A percentile compares a stretch with the other conserved stretches of the same genome.
Conservation (phyloP, 495 filamentous ascomycete species). For the Aspergillus nanangensis region DNA sequence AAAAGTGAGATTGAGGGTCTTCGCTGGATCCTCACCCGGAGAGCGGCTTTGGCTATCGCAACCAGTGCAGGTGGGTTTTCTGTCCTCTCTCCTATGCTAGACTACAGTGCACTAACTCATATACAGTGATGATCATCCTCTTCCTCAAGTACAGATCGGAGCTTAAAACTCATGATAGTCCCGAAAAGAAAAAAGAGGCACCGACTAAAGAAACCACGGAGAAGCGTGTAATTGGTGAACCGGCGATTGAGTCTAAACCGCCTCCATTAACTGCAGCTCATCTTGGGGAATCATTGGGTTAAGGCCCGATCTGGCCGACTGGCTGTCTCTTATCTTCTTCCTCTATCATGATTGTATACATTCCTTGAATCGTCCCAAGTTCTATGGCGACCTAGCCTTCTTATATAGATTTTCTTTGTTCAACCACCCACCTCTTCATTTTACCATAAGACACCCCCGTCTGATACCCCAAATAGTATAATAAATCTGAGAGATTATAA, state of each 20-base stretch:
- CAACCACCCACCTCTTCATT: no score
- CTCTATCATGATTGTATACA: background rate
- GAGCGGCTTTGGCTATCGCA: slow-evolving; percentile 76
- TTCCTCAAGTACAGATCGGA: slow-evolving; percentile 44
- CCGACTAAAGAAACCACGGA: slow-evolving; percentile 27
- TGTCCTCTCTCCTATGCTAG: background rate
- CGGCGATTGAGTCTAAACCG: slow-evolving; percentile 9
- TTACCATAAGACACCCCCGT: no score
- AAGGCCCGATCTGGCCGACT: slow-evolving; percentile 1
- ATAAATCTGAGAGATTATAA: no score
- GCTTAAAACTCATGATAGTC: slow-evolving; percentile 22
- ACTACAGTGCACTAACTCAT: slow-evolving; percentile 16
- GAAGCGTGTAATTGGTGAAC: slow-evolving; percentile 17
- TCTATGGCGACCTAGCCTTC: no score
- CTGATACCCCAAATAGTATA: no score
- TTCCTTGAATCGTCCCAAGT: no score
- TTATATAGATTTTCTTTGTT: no score
- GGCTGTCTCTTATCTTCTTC: background rate
- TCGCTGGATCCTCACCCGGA: slow-evolving; percentile 82
- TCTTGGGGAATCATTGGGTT: slow-evolving; percentile 38
- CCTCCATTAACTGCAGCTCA: slow-evolving; percentile 19
- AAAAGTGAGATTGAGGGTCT: slow-evolving; percentile 89
- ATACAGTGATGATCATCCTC: slow-evolving; percentile 41
- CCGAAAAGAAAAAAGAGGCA: slow-evolving; percentile 30
- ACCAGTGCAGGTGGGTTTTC: slow-evolving; percentile 34